Evolutionary conservation across 2,329 filamentous ascomycete genomes (phyloP).

Genomic region (Penicillium sp.): DNA sequence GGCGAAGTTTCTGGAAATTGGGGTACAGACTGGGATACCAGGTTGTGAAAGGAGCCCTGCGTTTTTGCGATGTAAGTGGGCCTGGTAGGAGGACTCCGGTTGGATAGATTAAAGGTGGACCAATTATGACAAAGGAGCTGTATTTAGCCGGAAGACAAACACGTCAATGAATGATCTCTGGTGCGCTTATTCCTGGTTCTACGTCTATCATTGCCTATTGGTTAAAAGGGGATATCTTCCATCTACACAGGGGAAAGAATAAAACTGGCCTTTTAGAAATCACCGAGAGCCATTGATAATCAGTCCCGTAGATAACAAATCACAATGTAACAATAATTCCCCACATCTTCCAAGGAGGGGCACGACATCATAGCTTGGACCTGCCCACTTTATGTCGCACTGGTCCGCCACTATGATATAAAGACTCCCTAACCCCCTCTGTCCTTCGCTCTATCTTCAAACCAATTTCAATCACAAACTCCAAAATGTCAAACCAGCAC

Average conservation of each 20-base stretch:
- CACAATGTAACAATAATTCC: conserved; percentile 1
- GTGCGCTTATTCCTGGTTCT: neutral
- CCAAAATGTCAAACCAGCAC: conserved; percentile 26
- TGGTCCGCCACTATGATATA: conserved; percentile 8
- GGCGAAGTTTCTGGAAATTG: conserved; percentile 9
- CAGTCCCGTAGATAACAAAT: neutral
- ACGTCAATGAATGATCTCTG: neutral
- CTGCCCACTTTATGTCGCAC: conserved; percentile 20
- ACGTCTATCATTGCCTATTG: neutral
- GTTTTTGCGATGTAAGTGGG: neutral
- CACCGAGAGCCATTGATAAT: neutral
- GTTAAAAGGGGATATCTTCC: neutral
- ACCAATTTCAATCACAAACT: neutral
- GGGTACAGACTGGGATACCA: neutral
- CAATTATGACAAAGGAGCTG: neutral
- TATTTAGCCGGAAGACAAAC: conserved; percentile 11
- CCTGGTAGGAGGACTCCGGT: neutral
- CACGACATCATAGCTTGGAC: conserved; percentile 25
- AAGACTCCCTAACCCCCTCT: neutral
- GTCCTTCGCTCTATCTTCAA: neutral
- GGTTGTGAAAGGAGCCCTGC: too few relatives aligned
- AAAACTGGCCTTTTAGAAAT: neutral
- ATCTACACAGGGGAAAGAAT: neutral
- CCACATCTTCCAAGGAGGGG: conserved; percentile 6
- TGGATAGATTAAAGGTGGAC: neutral